A percentile compares a stretch with the other conserved stretches of the same genome.
Conservation (phyloP, 441 rosid species). For the Iberis amara region DNA sequence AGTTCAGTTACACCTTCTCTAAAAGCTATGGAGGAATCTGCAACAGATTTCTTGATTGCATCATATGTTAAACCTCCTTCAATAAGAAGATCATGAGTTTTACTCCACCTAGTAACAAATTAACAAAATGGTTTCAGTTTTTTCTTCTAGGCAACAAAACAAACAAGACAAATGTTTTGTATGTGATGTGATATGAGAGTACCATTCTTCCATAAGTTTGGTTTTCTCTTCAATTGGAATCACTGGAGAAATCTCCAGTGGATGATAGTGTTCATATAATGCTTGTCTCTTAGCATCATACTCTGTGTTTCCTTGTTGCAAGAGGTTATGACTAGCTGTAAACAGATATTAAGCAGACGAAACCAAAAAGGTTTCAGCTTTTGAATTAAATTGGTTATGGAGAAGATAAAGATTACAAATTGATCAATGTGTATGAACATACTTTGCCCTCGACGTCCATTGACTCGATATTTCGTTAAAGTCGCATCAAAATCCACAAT, state of each 20-base stretch:
- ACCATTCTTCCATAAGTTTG: constrained; percentile 94
- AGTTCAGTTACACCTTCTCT: constrained; percentile 70
- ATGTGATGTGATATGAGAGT: constrained; percentile 3
- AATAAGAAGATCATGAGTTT: constrained; percentile 71
- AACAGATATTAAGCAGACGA: constrained; percentile 17
- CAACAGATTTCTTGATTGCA: constrained; percentile 60
- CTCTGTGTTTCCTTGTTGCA: constrained; percentile 65
- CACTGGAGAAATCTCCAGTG: constrained; percentile 60
- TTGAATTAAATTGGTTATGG: background rate
- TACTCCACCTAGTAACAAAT: constrained; percentile 59
- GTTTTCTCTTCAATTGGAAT: constrained; percentile 73
- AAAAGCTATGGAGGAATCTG: constrained; percentile 55
- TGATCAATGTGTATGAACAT: constrained; percentile 23
- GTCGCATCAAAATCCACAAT: constrained; percentile 88
- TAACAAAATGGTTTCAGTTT: background rate
- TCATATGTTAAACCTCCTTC: constrained; percentile 82
- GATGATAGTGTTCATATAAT: constrained; percentile 63
- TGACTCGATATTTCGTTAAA: constrained; percentile 52
- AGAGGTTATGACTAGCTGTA: constrained; percentile 69
- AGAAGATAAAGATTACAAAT: constrained; percentile 13
- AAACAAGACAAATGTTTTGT: background rate
- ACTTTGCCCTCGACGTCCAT: constrained; percentile 65
- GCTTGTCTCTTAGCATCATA: constrained; percentile 68
- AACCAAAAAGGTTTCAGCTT: too few species aligned
- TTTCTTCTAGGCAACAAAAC: too few species aligned